Evolutionary conservation across 495 filamentous ascomycete species (phyloP).

Genomic region (Hyaloscypha hepaticicola): DNA sequence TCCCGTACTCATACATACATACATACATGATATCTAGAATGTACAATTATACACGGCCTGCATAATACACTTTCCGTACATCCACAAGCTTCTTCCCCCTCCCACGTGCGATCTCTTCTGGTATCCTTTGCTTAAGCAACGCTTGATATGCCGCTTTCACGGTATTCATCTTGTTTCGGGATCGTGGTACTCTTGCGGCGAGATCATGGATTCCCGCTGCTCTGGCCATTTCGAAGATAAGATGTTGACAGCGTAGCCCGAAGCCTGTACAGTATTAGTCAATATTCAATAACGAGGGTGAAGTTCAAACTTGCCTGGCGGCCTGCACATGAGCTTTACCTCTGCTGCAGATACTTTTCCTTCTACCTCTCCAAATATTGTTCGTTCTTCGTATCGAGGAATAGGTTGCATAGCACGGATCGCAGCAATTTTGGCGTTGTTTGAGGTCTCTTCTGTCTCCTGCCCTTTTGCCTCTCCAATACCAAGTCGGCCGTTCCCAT

Average conservation of each 20-base stretch:
- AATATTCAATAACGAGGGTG: background rate
- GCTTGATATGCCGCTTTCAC: constrained; percentile 87
- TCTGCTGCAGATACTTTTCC: constrained; percentile 83
- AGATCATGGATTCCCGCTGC: constrained; percentile 83
- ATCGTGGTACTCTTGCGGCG: constrained; percentile 71
- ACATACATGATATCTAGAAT: no score
- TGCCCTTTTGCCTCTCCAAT: constrained; percentile 86
- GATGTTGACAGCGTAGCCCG: constrained; percentile 82
- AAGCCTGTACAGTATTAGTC: constrained; percentile 60
- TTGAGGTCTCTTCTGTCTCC: constrained; percentile 60
- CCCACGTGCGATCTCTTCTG: constrained; percentile 83
- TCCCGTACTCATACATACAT: constrained; percentile 26
- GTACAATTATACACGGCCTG: constrained; percentile 47
- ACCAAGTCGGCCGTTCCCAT: constrained; percentile 79
- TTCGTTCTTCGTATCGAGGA: constrained; percentile 83
- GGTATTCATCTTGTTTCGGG: constrained; percentile 93
- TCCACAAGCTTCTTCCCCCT: constrained; percentile 93
- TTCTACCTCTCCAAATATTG: constrained; percentile 82
- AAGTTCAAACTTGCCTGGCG: constrained; percentile 70
- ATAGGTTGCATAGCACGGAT: constrained; percentile 86
- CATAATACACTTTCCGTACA: constrained; percentile 96
- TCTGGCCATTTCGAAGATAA: constrained; percentile 90
- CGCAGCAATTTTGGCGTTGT: constrained; percentile 70
- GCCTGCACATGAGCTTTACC: constrained; percentile 73
- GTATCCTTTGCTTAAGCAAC: constrained; percentile 75